Base-by-base conservation (phyloP, 2,329 filamentous ascomycete species). In the Clathrospora elynae region DNA sequence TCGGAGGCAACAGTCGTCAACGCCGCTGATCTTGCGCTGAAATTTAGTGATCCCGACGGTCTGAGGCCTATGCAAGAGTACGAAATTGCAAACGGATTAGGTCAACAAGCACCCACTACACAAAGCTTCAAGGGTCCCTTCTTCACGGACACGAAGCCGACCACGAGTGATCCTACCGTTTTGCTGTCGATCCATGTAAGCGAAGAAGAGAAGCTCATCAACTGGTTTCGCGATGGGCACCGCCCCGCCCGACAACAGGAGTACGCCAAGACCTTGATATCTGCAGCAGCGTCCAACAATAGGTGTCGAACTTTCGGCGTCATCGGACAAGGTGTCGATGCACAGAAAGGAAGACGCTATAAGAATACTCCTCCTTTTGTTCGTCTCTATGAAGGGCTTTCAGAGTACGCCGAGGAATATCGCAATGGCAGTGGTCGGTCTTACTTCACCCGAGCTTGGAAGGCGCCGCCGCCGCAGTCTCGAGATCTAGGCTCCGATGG, bases 301-400 rank as follows among this genome's bases (percentile, higher is more conserved):
- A 52, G 41, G 33, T 16, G n/a, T 17, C 50, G 39, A 13, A 29
- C 33, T 13, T 32, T 51, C 22, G 57, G 53, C 11, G 42, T 34
- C 2, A 55, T 60, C n/a, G 53, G 53, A 9, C 40, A 55, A 9
- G 16, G 18, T 5, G 40, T 36, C 8, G 11, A 17, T 14, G 31
- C 23, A 10, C 32, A 26, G 7, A 28, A 37, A 5, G 22, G 45
- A n/a, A 17, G 16, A 6, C 14, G 41, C 6, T 53, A 52, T 26
- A 51, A 53, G 10, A 66, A 66, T 13, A 72, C 67, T 12, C 66
- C 63, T 23, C 42, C 71, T 3, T 68, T 75, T 37, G 64, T 75
- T 5, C 67, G 71, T 2, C 49, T 75, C 8, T 68, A 71, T 35
- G 73, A 76, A 49, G 74, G 67, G 20, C 61, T 77, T 2, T 61